Evolutionary conservation across 163 green algal species (phyloP).

Genomic region (Coccomyxa subellipsoidea): DNA sequence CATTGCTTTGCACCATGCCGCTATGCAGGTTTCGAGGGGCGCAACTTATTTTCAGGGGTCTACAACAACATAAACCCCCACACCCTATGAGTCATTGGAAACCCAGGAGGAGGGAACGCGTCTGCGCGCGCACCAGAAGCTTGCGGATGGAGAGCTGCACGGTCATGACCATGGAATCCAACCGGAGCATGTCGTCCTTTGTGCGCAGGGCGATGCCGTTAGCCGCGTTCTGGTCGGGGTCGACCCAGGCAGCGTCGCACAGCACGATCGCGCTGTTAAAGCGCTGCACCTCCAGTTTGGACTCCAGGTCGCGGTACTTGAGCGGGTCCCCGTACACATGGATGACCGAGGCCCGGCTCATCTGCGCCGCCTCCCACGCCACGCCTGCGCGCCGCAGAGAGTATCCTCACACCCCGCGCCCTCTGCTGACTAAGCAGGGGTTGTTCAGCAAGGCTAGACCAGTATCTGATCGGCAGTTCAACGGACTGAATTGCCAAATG

Average conservation of each 20-base stretch:
- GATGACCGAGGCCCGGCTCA: constrained; percentile 16
- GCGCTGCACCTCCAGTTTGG: constrained; percentile 20
- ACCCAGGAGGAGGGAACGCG: not conserved
- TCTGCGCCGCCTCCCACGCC: constrained; percentile 6
- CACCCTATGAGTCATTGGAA: not conserved
- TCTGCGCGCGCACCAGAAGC: not conserved
- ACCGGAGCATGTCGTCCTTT: constrained; percentile 37
- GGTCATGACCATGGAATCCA: constrained; percentile 42
- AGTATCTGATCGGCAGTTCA: too few species aligned
- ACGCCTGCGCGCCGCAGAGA: constrained; percentile 8
- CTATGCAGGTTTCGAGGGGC: too few species aligned
- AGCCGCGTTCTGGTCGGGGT: constrained; percentile 24
- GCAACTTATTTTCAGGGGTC: too few species aligned
- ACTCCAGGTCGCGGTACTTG: constrained; percentile 15
- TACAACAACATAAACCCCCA: too few species aligned
- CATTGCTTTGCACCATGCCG: too few species aligned
- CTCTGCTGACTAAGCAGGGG: too few species aligned
- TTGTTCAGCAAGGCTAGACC: too few species aligned
- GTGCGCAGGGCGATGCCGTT: constrained; percentile 25
- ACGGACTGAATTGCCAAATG: too few species aligned
- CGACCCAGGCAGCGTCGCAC: constrained; percentile 27
- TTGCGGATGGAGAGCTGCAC: constrained; percentile 60
- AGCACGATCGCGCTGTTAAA: constrained; percentile 30
- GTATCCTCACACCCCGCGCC: not conserved
- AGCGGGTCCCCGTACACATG: constrained; percentile 28